phyloP scores from a whole-genome alignment of 2,329 filamentous ascomycete genomes.

The Aspergillus ibericus region DNA sequence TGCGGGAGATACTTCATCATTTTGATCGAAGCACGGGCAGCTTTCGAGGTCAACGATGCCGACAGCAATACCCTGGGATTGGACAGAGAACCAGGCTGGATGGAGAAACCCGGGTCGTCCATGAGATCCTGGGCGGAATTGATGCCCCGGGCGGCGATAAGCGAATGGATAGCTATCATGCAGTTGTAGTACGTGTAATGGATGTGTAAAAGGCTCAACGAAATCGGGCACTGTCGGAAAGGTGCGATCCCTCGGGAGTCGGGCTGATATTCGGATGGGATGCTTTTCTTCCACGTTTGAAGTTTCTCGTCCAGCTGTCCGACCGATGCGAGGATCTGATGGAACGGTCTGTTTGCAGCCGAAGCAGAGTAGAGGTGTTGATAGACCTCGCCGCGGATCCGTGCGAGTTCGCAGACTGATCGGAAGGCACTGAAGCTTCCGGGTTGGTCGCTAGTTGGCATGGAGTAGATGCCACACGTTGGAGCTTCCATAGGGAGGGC shows the following conservation, averaged over 20 bases:
- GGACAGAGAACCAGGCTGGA: neutral
- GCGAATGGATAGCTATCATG: slow-evolving; percentile 19
- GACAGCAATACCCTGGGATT: slow-evolving; percentile 14
- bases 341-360: slow-evolving; percentile 12
- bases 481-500: slow-evolving; percentile 5
- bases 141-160: slow-evolving; percentile 9
- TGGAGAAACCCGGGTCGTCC: neutral
- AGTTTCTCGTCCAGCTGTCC: slow-evolving; percentile 15
- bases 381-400: slow-evolving; percentile 17
- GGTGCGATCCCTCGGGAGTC: neutral
- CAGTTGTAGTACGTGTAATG: slow-evolving; percentile 21
- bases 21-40: slow-evolving; percentile 20
- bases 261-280: slow-evolving; percentile 15
- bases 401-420: slow-evolving; percentile 16
- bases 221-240: slow-evolving; percentile 4
- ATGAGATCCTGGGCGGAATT: slow-evolving; percentile 6
- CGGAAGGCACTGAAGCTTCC: slow-evolving; percentile 13
- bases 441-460: slow-evolving; percentile 5
- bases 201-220: slow-evolving; percentile 13
- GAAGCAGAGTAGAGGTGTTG: slow-evolving; percentile 14
- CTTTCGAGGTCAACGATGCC: slow-evolving; percentile 14
- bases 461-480: neutral
- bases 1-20: slow-evolving; percentile 18
- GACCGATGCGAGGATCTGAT: slow-evolving; percentile 11
- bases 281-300: slow-evolving; percentile 13